Base-by-base conservation (phyloP, 345 rosid genomes). In the Euphorbia pulcherrima region DNA sequence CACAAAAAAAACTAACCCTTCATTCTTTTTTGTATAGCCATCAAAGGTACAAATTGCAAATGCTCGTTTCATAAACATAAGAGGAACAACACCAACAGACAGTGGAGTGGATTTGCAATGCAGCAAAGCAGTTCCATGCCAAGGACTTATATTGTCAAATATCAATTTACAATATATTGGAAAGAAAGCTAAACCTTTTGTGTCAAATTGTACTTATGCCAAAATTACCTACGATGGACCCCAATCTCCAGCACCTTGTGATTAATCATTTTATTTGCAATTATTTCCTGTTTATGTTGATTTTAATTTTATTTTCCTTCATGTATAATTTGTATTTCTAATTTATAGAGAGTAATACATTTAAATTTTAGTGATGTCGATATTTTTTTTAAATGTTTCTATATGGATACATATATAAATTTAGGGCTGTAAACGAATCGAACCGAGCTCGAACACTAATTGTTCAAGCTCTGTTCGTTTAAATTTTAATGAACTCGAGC, bases 81-180 rank as follows among this genome's bases (percentile, higher is more conserved):
- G 64, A 48, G 93, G 93, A 30, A 85, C 88, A 0, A 51, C 93
- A 27, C 6, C 37, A 0, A 70, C 87, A 1, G 64, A 74, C 35
- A 76, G 68, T 0, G 88, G 80, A 0, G 84, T 88, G 1, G 63
- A 70, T 33, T 46, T 88, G 5, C 40, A 50, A 14, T 88, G 93
- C 82, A 88, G 93, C 79, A 33, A 70, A 51, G 24, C 47, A 5
- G n/a, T 27, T 33, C 90, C 90, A 5, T 88, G 93, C 68, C 61
- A 70, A 60, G 67, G 76, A 41, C 27, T 88, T 46, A 68, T 47
- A 1, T n/a, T 88, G 16, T 30, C 62, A 28, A 74, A 81, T 75
- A 72, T 88, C 47, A 65, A 86, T 58, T 57, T 86, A 69, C 39
- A 60, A 23, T 86, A 78, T 67, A 47, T 16, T 7, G 83, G 83